Evolutionary conservation across 305 asterid genomes (phyloP).

Genomic region (Fraxinus xanthoxyloides): DNA sequence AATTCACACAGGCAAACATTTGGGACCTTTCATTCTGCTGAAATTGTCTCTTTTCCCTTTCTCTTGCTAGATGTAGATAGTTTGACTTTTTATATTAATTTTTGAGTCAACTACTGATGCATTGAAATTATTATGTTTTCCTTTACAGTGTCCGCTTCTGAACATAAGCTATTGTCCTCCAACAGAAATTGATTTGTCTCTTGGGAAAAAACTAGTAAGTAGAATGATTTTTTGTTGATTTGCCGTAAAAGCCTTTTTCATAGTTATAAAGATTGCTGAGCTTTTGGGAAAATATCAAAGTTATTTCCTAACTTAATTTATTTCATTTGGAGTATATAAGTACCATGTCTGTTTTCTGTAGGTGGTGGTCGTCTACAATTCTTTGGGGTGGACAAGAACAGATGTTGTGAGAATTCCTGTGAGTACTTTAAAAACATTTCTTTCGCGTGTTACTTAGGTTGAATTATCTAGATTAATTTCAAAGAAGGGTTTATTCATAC

Average conservation of each 20-base stretch:
- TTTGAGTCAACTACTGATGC: slow-evolving; percentile 13
- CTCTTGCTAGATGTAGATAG: neutral
- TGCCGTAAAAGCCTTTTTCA: neutral
- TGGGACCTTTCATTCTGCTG: slow-evolving; percentile 7
- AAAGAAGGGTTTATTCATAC: neutral
- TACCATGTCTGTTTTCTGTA: slow-evolving; percentile 27
- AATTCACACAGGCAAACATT: slow-evolving; percentile 63
- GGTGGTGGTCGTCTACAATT: slow-evolving; percentile 82
- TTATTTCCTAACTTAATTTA: neutral
- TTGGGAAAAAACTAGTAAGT: slow-evolving; percentile 73
- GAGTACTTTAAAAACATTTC: slow-evolving; percentile 34
- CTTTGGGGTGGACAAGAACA: slow-evolving; percentile 89
- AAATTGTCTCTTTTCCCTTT: neutral
- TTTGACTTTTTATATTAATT: neutral
- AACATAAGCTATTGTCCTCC: slow-evolving; percentile 91
- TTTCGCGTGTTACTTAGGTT: neutral
- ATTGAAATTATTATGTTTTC: slow-evolving; percentile 16
- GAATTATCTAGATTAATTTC: neutral
- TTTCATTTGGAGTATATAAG: neutral
- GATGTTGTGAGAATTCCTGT: slow-evolving; percentile 86
- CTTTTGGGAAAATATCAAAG: slow-evolving; percentile 9
- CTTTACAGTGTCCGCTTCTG: slow-evolving; percentile 82
- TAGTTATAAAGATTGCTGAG: neutral
- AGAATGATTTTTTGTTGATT: neutral
- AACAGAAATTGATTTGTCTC: slow-evolving; percentile 72